These are phyloP conservation scores for Sporodiniella umbellata DNA, from an alignment of 371 early-diverging fungal species.

Conservation along the genomic window DNA sequence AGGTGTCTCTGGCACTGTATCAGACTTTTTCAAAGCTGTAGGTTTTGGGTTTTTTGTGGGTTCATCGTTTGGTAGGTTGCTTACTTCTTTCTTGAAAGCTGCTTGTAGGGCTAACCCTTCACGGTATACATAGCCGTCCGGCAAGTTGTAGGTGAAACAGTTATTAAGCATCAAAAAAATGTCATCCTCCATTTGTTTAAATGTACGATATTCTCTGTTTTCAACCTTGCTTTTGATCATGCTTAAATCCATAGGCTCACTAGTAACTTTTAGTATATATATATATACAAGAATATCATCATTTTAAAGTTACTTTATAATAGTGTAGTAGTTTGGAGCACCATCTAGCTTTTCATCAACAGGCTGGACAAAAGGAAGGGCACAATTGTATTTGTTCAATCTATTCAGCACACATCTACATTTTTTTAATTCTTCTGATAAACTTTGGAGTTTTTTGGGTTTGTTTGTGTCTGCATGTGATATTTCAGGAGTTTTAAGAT, in stretches of 20 bases:
- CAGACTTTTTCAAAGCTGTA: slow-evolving; percentile 51
- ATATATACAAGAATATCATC: background rate
- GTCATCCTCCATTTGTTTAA: slow-evolving; percentile 67
- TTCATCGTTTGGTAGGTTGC: slow-evolving; percentile 30
- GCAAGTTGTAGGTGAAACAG: slow-evolving; percentile 53
- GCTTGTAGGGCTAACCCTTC: slow-evolving; percentile 48
- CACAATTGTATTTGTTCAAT: slow-evolving; percentile 51
- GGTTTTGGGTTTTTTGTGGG: slow-evolving; percentile 30
- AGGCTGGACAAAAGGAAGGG: slow-evolving; percentile 62
- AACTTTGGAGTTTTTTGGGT: slow-evolving; percentile 13
- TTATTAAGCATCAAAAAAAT: slow-evolving; percentile 55
- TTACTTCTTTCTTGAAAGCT: slow-evolving; percentile 42
- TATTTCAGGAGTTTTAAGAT: no score
- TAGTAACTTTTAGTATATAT: slow-evolving; percentile 20
- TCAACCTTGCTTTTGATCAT: slow-evolving; percentile 84
- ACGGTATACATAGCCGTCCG: slow-evolving; percentile 45
- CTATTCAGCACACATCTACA: slow-evolving; percentile 51
- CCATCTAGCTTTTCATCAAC: slow-evolving; percentile 63
- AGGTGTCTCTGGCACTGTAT: slow-evolving; percentile 2
- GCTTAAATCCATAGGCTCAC: slow-evolving; percentile 93
- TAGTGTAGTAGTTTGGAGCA: slow-evolving; percentile 39
- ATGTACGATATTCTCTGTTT: slow-evolving; percentile 34
- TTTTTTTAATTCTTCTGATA: slow-evolving; percentile 35
- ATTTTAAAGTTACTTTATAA: slow-evolving; percentile 29
- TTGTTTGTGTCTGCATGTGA: no score